Percentiles rank a stretch among this genome's conserved stretches.
phyloP scores from a whole-genome alignment of 2,329 filamentous ascomycete species.

The Curvularia verruculosa region DNA sequence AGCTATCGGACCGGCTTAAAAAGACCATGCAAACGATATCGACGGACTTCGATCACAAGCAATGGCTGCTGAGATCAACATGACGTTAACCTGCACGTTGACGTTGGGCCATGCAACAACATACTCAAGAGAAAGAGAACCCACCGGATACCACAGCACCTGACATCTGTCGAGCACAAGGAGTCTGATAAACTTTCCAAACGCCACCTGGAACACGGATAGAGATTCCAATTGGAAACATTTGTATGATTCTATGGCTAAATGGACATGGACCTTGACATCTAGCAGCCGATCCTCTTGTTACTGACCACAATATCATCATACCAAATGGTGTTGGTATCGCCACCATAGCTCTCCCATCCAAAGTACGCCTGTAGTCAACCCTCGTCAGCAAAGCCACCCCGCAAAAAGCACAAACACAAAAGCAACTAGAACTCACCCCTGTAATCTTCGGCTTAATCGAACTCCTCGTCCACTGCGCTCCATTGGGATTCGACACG shows the following conservation, averaged over 20 bases:
- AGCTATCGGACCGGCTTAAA: slow-evolving; percentile 1
- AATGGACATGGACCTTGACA: neutral
- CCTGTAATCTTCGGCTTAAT: slow-evolving; percentile 60
- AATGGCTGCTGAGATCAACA: neutral
- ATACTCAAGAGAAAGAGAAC: too few relatives aligned
- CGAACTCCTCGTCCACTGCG: slow-evolving; percentile 59
- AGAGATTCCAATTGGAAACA: too few relatives aligned
- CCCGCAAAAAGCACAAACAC: too few relatives aligned
- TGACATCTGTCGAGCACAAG: neutral
- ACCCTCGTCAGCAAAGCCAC: neutral
- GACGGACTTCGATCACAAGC: neutral
- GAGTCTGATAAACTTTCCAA: neutral
- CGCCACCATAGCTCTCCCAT: slow-evolving; percentile 68
- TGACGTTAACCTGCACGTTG: neutral
- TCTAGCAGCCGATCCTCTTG: slow-evolving; percentile 57
- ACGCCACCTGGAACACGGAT: neutral
- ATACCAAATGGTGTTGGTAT: slow-evolving; percentile 67
- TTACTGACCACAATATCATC: slow-evolving; percentile 62
- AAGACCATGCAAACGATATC: neutral
- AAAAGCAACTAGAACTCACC: slow-evolving; percentile 14
- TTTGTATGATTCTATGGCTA: neutral
- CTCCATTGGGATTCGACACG: slow-evolving; percentile 59
- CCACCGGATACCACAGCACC: neutral
- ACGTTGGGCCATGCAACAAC: neutral
- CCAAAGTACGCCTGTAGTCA: slow-evolving; percentile 59